These are phyloP conservation scores for Salix koriyanagi DNA, from an alignment of 345 rosid species.

Conservation along the genomic window DNA sequence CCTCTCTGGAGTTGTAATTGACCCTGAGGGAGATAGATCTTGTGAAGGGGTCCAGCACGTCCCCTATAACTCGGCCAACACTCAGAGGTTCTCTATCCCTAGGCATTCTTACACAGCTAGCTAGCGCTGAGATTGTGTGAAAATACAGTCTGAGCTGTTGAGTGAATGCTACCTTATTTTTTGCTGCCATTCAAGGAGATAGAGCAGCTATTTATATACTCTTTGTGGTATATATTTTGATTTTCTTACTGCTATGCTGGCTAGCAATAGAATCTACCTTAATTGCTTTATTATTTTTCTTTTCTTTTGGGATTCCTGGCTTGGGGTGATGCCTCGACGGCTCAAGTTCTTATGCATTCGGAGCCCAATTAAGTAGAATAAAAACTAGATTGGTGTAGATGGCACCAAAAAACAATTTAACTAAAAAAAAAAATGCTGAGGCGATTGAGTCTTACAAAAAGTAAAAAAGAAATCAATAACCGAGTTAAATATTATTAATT, in stretches of 20 bases:
- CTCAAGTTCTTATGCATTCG: background rate
- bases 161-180: background rate
- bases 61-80: conserved; percentile 66
- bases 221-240: background rate
- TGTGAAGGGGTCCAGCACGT: conserved; percentile 55
- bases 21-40: conserved; percentile 43
- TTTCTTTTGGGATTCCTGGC: background rate
- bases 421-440: too few relatives aligned
- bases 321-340: background rate
- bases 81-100: conserved; percentile 58
- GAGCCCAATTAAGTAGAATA: background rate
- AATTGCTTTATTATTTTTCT: background rate
- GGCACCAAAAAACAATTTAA: too few relatives aligned
- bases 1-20: conserved; percentile 27
- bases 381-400: background rate
- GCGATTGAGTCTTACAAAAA: too few relatives aligned
- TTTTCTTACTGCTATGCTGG: background rate
- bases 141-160: background rate
- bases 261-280: background rate
- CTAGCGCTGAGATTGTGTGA: background rate
- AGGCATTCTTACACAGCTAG: conserved; percentile 21
- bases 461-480: too few relatives aligned
- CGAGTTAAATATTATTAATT: too few relatives aligned
- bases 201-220: background rate
- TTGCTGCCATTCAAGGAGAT: background rate